phyloP scores from a whole-genome alignment of 768 basidiomycete species.

The Jaapia argillacea region DNA sequence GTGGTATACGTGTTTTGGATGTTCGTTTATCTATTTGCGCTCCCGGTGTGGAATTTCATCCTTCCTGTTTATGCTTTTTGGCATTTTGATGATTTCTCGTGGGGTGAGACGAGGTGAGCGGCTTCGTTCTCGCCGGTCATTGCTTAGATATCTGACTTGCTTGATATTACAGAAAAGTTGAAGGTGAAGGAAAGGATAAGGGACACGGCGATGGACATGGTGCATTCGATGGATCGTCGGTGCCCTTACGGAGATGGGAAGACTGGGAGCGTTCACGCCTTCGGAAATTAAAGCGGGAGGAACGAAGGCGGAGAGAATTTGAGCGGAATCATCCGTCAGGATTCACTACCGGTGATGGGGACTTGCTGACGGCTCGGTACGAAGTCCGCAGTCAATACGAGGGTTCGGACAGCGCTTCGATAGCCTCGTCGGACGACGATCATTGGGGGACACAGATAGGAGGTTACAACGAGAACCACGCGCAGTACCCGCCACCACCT shows the following conservation, averaged over 20 bases:
- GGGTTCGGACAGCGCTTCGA: slow-evolving; percentile 71
- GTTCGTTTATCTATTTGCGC: slow-evolving; percentile 84
- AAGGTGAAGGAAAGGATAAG: slow-evolving; percentile 75
- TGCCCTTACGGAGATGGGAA: slow-evolving; percentile 98
- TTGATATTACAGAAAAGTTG: slow-evolving; percentile 71
- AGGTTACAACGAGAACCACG: slow-evolving; percentile 82
- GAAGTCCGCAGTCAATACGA: slow-evolving; percentile 53
- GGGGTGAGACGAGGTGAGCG: slow-evolving; percentile 92
- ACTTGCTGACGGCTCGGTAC: slow-evolving; percentile 45
- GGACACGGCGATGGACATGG: slow-evolving; percentile 66
- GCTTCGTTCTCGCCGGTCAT: slow-evolving; percentile 5
- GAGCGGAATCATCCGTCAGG: slow-evolving; percentile 70
- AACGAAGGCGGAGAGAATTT: slow-evolving; percentile 69
- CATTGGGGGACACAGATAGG: slow-evolving; percentile 95
- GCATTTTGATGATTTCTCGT: slow-evolving; percentile 99
- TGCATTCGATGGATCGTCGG: slow-evolving; percentile 38
- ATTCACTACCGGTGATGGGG: slow-evolving; percentile 51
- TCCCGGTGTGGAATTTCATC: slow-evolving; percentile 95
- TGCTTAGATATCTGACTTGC: slow-evolving; percentile 4
- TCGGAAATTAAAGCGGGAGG: slow-evolving; percentile 84
- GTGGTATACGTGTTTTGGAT: slow-evolving; percentile 98
- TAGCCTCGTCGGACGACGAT: slow-evolving; percentile 87
- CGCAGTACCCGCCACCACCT: slow-evolving; percentile 78
- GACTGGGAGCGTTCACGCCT: slow-evolving; percentile 97
- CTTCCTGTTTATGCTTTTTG: slow-evolving; percentile 95